A percentile compares a stretch with the other conserved stretches of the same genome.
Evolutionary conservation across 192 early-diverging fungal genomes (phyloP).

Genomic region (Neocallimastix lanati): DNA sequence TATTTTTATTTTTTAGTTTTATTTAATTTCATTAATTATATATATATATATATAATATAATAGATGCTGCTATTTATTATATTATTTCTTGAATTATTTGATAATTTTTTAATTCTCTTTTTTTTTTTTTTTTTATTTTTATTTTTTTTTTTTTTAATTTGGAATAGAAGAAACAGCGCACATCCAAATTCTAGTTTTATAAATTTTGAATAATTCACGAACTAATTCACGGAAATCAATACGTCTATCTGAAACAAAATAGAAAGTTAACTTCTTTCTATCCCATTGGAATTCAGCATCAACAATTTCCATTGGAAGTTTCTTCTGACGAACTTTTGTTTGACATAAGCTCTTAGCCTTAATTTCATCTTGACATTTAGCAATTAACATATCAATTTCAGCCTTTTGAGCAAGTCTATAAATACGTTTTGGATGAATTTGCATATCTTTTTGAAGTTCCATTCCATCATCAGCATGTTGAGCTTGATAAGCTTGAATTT

Average conservation of each 20-base stretch:
- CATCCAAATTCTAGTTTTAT: conserved; percentile 86
- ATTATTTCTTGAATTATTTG: too few relatives aligned
- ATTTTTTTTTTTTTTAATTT: too few relatives aligned
- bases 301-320: conserved; percentile 85
- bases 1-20: too few relatives aligned
- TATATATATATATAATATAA: too few relatives aligned
- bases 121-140: too few relatives aligned
- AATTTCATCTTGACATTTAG: conserved; percentile 75
- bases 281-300: conserved; percentile 99
- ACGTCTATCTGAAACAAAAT: conserved; percentile 80
- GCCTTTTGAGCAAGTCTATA: conserved; percentile 57
- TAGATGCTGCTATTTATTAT: too few relatives aligned
- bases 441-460: conserved; percentile 24
- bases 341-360: conserved; percentile 77
- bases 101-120: too few relatives aligned
- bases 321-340: conserved; percentile 70
- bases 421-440: conserved; percentile 80
- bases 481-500: conserved; percentile 20
- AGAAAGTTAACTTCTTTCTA: conserved; percentile 88
- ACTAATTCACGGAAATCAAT: conserved; percentile 94
- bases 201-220: conserved; percentile 86
- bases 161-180: neutral
- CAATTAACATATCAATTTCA: conserved; percentile 61
- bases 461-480: conserved; percentile 4
- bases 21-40: too few relatives aligned